Evolutionary conservation across 2,329 filamentous ascomycete genomes (phyloP).

Genomic region (Neopestalotiopsis sp.): DNA sequence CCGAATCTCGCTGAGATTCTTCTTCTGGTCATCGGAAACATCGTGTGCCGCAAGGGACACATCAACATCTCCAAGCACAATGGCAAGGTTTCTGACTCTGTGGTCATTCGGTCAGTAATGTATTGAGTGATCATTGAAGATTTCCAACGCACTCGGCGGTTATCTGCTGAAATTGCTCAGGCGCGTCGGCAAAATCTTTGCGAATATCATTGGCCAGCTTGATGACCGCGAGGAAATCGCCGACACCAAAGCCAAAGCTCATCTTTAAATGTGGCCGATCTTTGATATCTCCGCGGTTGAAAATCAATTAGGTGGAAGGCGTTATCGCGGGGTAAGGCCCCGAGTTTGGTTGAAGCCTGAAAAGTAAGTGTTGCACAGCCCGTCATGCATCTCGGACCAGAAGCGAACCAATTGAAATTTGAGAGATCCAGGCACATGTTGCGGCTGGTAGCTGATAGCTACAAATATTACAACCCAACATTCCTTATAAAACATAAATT

Average conservation of each 20-base stretch:
- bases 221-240: constrained; percentile 10
- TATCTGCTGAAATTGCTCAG: constrained; percentile 6
- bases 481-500: too few relatives aligned
- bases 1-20: background rate
- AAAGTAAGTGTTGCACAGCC: background rate
- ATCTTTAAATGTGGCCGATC: background rate
- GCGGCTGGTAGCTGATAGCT: too few relatives aligned
- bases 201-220: constrained; percentile 8
- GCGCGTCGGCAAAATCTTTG: constrained; percentile 1
- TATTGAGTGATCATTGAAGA: background rate
- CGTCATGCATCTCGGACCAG: background rate
- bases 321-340: background rate
- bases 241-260: constrained; percentile 13
- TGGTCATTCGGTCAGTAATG: background rate
- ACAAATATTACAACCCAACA: too few relatives aligned
- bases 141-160: background rate
- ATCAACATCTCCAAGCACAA: constrained; percentile 5
- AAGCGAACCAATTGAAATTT: background rate
- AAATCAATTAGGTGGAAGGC: background rate
- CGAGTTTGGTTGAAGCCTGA: background rate
- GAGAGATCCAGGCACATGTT: too few relatives aligned
- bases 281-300: too few relatives aligned
- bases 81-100: background rate
- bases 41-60: background rate
- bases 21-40: background rate